Evolutionary conservation across 2,329 filamentous ascomycete genomes (phyloP), one percentile per base, ranked within the genome.

Genomic region (Colletotrichum tamarilloi): DNA sequence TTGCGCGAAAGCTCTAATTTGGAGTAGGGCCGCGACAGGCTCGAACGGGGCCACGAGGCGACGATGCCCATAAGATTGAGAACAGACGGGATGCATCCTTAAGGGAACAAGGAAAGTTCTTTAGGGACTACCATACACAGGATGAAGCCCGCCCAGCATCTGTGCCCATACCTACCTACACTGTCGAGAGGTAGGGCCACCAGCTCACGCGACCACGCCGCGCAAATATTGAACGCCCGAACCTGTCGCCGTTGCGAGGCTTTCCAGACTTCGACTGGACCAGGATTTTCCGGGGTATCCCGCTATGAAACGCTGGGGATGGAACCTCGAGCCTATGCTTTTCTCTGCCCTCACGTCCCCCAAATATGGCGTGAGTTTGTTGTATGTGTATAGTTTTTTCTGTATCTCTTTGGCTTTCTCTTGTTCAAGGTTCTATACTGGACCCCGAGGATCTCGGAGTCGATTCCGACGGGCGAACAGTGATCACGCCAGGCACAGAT

Each of bases 321-420:
- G 16, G 42, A 60, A 12, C 38, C 69, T 68, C 65, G 53, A 58
- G 57, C 69, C 57, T 57, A 26, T 24, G 22, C 65, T 30, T 57
- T 32, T 58, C n/a, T n/a, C 26, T n/a, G 42, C 42, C 42, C 42
- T 49, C 38, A 19, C 38, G 32, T 49, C 7, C 42, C 19, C 7
- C 42, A 9, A 22, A 5, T 22, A 19, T 49, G 16, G 42, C 42
- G 42, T 22, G 42, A 49, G 19, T 49, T 22, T 26, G 12, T 19
- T 42, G 38, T 19, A 42, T 42, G 38, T 7, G 38, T 42, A 42
- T 16, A 19, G 6, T 19, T 42, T 30, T 32, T 32, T 32, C 60
- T 28, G 3, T 38, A 4, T 14, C 19, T 5, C 16, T 64, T 12
- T 42, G 9, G 22, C n/a, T 46, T 52, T 59, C 60, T 30, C 26